Percentiles rank a stretch among this genome's conserved stretches.
These are phyloP conservation scores for Calonectria leucothoes DNA, from an alignment of 2,329 filamentous ascomycete species.

Conservation along the genomic window DNA sequence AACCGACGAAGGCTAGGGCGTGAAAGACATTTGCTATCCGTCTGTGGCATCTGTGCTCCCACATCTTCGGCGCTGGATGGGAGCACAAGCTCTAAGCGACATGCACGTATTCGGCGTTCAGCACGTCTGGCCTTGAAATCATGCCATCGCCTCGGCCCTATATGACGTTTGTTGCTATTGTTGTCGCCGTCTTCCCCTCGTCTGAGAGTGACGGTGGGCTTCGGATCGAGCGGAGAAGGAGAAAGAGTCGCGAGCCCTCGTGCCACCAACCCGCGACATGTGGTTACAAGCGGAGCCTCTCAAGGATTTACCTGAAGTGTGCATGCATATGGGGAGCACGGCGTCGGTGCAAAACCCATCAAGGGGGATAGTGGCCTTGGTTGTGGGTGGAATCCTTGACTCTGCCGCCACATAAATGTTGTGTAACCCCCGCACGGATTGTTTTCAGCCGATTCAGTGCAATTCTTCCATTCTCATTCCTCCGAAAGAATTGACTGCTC, in stretches of 20 bases:
- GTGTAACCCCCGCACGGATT: neutral
- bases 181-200: neutral
- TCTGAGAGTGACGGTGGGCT: neutral
- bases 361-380: neutral
- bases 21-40: neutral
- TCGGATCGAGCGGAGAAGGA: neutral
- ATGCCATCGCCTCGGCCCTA: neutral
- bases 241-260: neutral
- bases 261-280: neutral
- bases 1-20: neutral
- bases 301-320: neutral
- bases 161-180: neutral
- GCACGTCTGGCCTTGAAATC: neutral
- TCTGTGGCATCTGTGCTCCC: neutral
- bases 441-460: neutral
- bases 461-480: neutral
- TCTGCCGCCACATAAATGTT: neutral
- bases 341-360: neutral
- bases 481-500: neutral
- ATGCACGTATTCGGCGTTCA: neutral
- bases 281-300: neutral
- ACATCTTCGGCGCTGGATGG: neutral
- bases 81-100: neutral
- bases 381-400: neutral
- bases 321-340: neutral